Base-by-base conservation (phyloP, 331 rosid genomes). In the Rhamnella rubrinervis region DNA sequence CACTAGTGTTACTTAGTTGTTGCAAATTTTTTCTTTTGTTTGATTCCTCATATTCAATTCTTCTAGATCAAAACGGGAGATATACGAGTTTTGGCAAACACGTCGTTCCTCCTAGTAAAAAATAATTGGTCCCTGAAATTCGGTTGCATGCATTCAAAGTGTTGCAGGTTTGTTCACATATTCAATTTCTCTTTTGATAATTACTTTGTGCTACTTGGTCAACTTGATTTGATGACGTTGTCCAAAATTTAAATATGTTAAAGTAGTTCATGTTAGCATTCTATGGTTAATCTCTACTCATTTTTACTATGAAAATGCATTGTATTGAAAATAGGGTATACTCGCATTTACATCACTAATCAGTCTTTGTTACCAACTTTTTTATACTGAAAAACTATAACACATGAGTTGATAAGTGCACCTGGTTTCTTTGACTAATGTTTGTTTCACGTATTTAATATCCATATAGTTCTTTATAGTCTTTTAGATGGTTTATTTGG, bases 101-200 rank as follows among this genome's bases (percentile, higher is more conserved):
- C 89, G 25, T 82, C 96, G 7, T 83, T 91, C 74, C 75, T 78
- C 78, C 70, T 93, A 67, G 99, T 87, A 44, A 91, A 80, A 62
- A 95, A 80, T 81, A 86, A 91, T 35, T 89, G 96, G 96, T 87
- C 99, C 12, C 96, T 17, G 99, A 87, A 84, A 95, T 95, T 71
- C 93, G 97, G 77, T 74, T 95, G 81, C 99, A 95, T 67, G 96
- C 99, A 18, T 86, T 84, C 71, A 95, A 91, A 81, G 87, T 89
- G 92, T 80, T 95, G 71, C 99, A 91, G 96, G 99, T 92, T 85
- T 37, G 17, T 59, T 61, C 47, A 67, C 64, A 66, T 31, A 31
- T 59, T 63, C 66, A 55, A 57, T 69, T 71, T 35, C 44, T 57
- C 18, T 78, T 80, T 73, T 55, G 60, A 39, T 37, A 55, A 15